Evolutionary conservation across 2,329 filamentous ascomycete species (phyloP).

Genomic region (Botrytis tulipae): DNA sequence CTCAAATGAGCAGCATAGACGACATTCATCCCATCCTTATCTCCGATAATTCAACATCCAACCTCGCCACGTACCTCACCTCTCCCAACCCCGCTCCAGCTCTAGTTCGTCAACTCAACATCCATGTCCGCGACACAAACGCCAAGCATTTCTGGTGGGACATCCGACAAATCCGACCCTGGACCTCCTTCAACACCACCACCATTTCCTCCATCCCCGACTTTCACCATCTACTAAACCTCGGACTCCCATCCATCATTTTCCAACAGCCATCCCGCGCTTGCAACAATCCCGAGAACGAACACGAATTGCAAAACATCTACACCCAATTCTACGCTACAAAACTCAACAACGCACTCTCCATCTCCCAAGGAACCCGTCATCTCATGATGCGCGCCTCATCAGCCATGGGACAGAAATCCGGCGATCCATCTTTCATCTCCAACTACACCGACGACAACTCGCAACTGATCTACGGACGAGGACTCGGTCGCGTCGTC

Average conservation of each 20-base stretch:
- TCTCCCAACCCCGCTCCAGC: constrained; percentile 77
- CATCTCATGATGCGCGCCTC: constrained; percentile 45
- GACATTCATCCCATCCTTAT: constrained; percentile 38
- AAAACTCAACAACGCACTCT: constrained; percentile 82
- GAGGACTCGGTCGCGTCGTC: constrained; percentile 62
- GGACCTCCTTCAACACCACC: constrained; percentile 73
- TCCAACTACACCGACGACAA: constrained; percentile 53
- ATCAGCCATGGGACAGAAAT: constrained; percentile 20
- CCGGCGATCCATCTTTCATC: constrained; percentile 44
- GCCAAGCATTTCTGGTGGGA: constrained; percentile 96
- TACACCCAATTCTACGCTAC: constrained; percentile 77
- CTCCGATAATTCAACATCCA: constrained; percentile 53
- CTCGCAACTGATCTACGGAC: constrained; percentile 47
- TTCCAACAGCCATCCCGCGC: constrained; percentile 52
- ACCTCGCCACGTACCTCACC: constrained; percentile 75
- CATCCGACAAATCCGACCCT: constrained; percentile 79
- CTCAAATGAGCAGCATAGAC: constrained; percentile 36
- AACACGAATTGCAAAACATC: constrained; percentile 71
- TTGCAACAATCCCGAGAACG: constrained; percentile 71
- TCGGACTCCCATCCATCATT: constrained; percentile 60
- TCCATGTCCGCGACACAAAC: constrained; percentile 62
- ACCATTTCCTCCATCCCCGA: constrained; percentile 72
- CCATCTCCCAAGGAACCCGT: constrained; percentile 68
- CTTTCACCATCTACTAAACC: constrained; percentile 69
- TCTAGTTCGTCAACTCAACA: constrained; percentile 75